Conservation (phyloP, 768 basidiomycete species). For the Dentipellis sp. region DNA sequence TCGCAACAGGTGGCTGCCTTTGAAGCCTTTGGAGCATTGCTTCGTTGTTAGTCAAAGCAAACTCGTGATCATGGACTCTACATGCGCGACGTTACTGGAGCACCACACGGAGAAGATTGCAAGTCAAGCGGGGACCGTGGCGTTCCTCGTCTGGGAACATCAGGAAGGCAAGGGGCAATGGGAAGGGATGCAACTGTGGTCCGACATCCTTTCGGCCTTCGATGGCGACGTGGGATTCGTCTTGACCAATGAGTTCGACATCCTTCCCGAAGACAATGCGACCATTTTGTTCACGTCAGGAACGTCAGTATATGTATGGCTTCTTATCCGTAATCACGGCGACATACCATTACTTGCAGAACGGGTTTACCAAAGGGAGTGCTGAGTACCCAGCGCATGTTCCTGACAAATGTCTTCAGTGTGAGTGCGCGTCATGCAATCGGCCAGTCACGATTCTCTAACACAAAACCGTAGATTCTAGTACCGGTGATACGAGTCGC, state of each 20-base stretch:
- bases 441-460: no score
- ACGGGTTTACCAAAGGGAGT: slow-evolving; percentile 60
- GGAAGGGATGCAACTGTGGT: slow-evolving; percentile 35
- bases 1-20: slow-evolving; percentile 30
- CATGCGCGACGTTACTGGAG: slow-evolving; percentile 43
- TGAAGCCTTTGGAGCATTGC: slow-evolving; percentile 43
- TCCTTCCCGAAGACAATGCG: slow-evolving; percentile 51
- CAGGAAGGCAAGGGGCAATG: slow-evolving; percentile 28
- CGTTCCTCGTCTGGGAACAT: slow-evolving; percentile 37
- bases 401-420: slow-evolving; percentile 50
- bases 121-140: slow-evolving; percentile 19
- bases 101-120: slow-evolving; percentile 22
- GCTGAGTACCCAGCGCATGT: slow-evolving; percentile 58
- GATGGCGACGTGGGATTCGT: slow-evolving; percentile 17
- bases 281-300: slow-evolving; percentile 23
- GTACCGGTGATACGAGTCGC: slow-evolving; percentile 28
- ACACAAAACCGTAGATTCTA: no score
- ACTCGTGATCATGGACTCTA: slow-evolving; percentile 46
- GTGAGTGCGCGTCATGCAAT: slow-evolving; percentile 19
- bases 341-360: slow-evolving; percentile 4
- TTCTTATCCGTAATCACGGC: no score
- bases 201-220: slow-evolving; percentile 25
- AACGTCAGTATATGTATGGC: not conserved
- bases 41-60: slow-evolving; percentile 43
- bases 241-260: slow-evolving; percentile 21